Conservation (phyloP, 306 rosid species). For the Rosa lucieae region DNA sequence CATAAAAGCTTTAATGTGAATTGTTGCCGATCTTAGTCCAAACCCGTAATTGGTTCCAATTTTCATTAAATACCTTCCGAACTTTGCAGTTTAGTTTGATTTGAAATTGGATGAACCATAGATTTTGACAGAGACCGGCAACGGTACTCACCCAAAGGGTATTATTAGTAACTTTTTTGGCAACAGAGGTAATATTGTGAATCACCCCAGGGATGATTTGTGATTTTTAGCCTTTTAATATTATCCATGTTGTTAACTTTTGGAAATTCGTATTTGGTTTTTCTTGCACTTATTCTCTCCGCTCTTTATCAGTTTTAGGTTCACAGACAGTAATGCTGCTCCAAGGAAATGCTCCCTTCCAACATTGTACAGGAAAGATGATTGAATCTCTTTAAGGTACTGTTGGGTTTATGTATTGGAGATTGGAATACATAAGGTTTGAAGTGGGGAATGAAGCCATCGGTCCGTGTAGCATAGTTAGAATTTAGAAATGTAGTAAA, state of each 20-base stretch:
- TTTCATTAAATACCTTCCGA: neutral
- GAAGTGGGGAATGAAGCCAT: conserved; percentile 23
- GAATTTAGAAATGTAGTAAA: neutral
- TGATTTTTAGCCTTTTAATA: neutral
- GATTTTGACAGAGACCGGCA: neutral
- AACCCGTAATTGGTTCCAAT: neutral
- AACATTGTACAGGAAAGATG: conserved; percentile 8
- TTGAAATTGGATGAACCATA: neutral
- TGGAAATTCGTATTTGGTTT: neutral
- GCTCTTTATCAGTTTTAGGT: neutral
- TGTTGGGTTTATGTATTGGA: conserved; percentile 26
- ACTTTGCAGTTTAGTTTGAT: neutral
- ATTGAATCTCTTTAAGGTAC: conserved; percentile 1
- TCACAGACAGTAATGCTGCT: conserved; percentile 13
- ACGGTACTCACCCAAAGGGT: neutral
- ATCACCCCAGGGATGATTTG: neutral
- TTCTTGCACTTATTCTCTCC: neutral
- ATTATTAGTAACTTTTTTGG: neutral
- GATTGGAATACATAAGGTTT: conserved; percentile 16
- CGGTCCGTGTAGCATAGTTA: conserved; percentile 19
- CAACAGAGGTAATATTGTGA: neutral
- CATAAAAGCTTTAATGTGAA: neutral
- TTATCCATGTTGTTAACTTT: neutral
- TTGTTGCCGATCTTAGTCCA: neutral
- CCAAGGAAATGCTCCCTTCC: neutral